Base-by-base conservation (phyloP, 441 rosid genomes). In the Gossypium davidsonii region DNA sequence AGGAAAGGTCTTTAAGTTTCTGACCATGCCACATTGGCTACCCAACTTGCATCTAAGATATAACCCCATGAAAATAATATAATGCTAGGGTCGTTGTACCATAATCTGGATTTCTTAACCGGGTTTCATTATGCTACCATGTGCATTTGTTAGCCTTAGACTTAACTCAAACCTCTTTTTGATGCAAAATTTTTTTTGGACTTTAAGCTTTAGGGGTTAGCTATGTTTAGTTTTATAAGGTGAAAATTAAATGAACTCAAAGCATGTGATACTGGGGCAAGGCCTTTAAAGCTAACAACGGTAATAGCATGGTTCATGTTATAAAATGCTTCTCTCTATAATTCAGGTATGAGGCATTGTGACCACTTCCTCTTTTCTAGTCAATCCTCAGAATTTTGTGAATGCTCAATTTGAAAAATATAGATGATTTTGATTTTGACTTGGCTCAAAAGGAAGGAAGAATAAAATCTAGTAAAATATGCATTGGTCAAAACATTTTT, bases 11-110 rank as follows among this genome's bases (percentile, higher is more conserved):
- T 57, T 72, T 57, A 72, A 46, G 74, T 44, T 59, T 72, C 44
- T 55, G 53, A 18, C 17, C 28, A 9, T 37, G 25, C 55, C 34
- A 66, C 12, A 2, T 21, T 52, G 37, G 28, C 46, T 15, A 46
- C 39, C 23, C 72, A 57, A 52, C 20, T 67, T 58, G 74, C 67
- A 15, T 11, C 67, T 48, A 62, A 60, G 3, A 57, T 48, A 31
- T 59, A 44, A 21, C 55, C 67, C 61, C 61, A 28, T 2, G 8
- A 60, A 59, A 62, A 20, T 17, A 17, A 60, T 46, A 31, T 17
- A 49, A 39, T 25, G 65, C 55, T 71, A 67, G 14, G 42, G 71
- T 8, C 5, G 42, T 26, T 48, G 21, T 26, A 67, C 39, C 21
- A 48, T n/a, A 26, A 25, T 48, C 58, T 48, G 26, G 71, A 67